phyloP scores from a whole-genome alignment of 2,329 filamentous ascomycete genomes.

The Diaporthe capsici region DNA sequence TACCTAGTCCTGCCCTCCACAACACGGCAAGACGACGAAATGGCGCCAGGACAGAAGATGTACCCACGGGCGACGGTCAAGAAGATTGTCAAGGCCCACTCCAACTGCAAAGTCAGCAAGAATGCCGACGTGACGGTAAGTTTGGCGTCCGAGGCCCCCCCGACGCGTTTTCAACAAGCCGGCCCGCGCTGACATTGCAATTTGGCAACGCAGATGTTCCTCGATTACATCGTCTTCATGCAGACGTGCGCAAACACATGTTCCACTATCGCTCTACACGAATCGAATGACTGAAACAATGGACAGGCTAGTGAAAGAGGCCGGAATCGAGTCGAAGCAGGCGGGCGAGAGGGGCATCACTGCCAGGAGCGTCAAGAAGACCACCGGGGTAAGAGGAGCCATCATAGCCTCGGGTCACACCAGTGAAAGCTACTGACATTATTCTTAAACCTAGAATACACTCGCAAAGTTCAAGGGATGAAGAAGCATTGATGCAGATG shows the following conservation, averaged over 20 bases:
- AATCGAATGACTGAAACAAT: conserved; percentile 13
- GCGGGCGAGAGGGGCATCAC: conserved; percentile 80
- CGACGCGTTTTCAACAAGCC: conserved; percentile 45
- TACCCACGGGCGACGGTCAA: conserved; percentile 89
- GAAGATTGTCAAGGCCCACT: conserved; percentile 91
- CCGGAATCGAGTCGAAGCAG: conserved; percentile 81
- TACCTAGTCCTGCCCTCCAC: conserved; percentile 10
- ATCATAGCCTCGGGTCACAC: neutral
- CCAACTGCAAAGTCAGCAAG: conserved; percentile 83
- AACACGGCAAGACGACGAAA: conserved; percentile 47
- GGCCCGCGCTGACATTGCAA: conserved; percentile 47
- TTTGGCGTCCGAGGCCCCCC: conserved; percentile 29
- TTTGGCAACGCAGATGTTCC: conserved; percentile 74
- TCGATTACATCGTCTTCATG: conserved; percentile 89
- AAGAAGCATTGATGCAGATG: conserved; percentile 47
- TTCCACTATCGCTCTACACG: neutral
- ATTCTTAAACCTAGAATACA: conserved; percentile 64
- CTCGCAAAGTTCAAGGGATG: conserved; percentile 78
- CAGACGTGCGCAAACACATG: conserved; percentile 61
- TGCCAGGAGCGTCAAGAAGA: conserved; percentile 82
- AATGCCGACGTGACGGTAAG: conserved; percentile 87
- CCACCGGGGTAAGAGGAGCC: conserved; percentile 73
- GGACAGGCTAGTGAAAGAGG: conserved; percentile 81
- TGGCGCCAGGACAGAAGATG: conserved; percentile 78
- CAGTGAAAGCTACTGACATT: conserved; percentile 4